Percentiles rank a stretch among this genome's conserved stretches.
Evolutionary conservation across 352 stramenopile species (phyloP).

Genomic region (Globisporangium cylindrosporum): DNA sequence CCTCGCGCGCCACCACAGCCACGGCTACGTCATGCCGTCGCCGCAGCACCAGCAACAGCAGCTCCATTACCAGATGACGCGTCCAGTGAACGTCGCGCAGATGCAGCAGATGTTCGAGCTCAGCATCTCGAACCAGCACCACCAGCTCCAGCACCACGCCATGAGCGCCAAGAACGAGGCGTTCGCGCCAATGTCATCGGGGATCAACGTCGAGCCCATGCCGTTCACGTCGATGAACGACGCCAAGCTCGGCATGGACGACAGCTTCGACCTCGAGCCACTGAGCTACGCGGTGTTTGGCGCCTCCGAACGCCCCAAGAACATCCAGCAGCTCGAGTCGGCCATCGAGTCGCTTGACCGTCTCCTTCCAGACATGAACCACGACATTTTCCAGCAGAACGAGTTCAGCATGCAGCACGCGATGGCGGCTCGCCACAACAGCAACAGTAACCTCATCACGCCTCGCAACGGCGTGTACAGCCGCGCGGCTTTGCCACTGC

Average conservation of each 20-base stretch:
- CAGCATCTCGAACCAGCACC: constrained; percentile 60
- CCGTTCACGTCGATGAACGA: constrained; percentile 36
- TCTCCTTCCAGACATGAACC: constrained; percentile 62
- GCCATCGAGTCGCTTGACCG: constrained; percentile 74
- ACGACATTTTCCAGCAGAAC: constrained; percentile 50
- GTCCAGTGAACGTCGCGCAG: constrained; percentile 42
- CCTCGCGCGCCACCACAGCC: constrained; percentile 65
- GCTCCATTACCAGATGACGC: constrained; percentile 35
- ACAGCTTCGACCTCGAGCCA: constrained; percentile 51
- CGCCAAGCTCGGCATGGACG: constrained; percentile 43
- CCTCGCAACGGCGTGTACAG: constrained; percentile 30
- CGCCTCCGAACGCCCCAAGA: constrained; percentile 31
- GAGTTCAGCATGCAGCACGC: constrained; percentile 15
- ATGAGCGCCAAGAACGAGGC: constrained; percentile 28
- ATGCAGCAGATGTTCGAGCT: constrained; percentile 62
- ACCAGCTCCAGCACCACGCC: constrained; percentile 18
- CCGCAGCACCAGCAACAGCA: constrained; percentile 23
- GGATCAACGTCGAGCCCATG: constrained; percentile 65
- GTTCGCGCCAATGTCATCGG: constrained; percentile 19
- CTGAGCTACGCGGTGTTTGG: constrained; percentile 63
- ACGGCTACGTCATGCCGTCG: constrained; percentile 52
- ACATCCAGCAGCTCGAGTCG: constrained; percentile 68
- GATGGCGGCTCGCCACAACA: constrained; percentile 18
- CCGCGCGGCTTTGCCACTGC: constrained; percentile 32
- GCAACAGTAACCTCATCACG: constrained; percentile 24